Evolutionary conservation across 345 rosid genomes (phyloP), one percentile per base, ranked within the genome.

Genomic region (Citrus reticulata): DNA sequence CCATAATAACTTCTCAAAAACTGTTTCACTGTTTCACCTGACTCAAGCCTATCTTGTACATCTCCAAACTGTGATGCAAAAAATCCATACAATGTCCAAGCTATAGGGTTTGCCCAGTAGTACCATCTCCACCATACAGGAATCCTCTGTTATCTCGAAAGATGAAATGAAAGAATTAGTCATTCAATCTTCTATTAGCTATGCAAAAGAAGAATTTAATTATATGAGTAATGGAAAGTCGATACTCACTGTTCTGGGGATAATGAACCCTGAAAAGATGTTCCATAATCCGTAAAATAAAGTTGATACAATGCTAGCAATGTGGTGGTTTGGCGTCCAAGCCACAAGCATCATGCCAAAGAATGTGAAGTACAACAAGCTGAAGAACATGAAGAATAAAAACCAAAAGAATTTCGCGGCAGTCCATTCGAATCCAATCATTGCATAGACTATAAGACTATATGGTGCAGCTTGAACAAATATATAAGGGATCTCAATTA

Each of bases 311-410:
- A 88, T 80, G 73, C 81, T 4, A 27, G 85, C 81, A 30, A 86
- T 76, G 62, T 84, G 83, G 80, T 79, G 82, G 83, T 85, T 85
- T n/a, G 91, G 91, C 0, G 88, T 83, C 70, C 85, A 25, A 22
- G 84, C 85, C 10, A 86, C 85, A 1, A 80, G 5, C 88, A 88
- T 86, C 89, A 86, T 88, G 22, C 91, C 89, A 11, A 81, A 85
- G 74, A 32, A 86, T 78, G 89, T 83, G 87, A 86, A 88, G 85
- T 85, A 88, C 32, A 88, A 49, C 8, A 88, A 68, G 13, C 88
- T 83, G 84, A 88, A 78, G 84, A 70, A 85, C 84, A 85, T 76
- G 84, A 84, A 86, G 84, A 83, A 88, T 19, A 86, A 5, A 42
- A 81, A 88, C 89, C 89, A 86, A 64, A 88, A 81, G 84, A 86